Conservation (phyloP, 2,329 filamentous ascomycete species). For the Mycogone perniciosa region DNA sequence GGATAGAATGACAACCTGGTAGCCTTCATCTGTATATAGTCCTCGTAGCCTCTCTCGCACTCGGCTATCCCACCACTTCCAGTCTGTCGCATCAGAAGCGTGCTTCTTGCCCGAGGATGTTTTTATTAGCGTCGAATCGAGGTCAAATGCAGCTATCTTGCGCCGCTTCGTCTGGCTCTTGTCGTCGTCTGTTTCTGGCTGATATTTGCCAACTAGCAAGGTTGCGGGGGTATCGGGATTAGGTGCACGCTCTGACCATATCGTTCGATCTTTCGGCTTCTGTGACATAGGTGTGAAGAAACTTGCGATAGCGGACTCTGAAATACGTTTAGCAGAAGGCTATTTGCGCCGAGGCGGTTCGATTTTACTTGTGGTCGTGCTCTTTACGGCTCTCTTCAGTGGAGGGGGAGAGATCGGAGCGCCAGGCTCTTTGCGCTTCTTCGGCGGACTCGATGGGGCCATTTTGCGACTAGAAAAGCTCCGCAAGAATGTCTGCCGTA, state of each 20-base stretch:
- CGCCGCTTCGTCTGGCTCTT: slow-evolving; percentile 30
- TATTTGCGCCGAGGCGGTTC: background rate
- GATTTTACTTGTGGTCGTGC: slow-evolving; percentile 43
- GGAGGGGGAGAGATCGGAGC: slow-evolving; percentile 47
- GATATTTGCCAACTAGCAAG: slow-evolving; percentile 70
- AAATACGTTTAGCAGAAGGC: background rate
- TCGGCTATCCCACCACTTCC: slow-evolving; percentile 84
- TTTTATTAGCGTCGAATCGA: slow-evolving; percentile 81
- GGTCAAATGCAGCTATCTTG: slow-evolving; percentile 68
- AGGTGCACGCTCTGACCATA: slow-evolving; percentile 62
- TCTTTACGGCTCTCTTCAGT: slow-evolving; percentile 46
- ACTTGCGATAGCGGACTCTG: slow-evolving; percentile 64
- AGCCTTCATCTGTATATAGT: slow-evolving; percentile 63
- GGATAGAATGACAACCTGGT: slow-evolving; percentile 71
- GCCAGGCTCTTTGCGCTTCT: slow-evolving; percentile 33
- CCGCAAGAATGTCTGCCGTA: background rate
- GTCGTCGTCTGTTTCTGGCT: slow-evolving; percentile 35
- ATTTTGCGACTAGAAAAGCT: slow-evolving; percentile 15
- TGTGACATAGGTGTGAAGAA: slow-evolving; percentile 88
- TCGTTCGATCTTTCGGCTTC: slow-evolving; percentile 69
- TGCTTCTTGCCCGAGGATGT: slow-evolving; percentile 78
- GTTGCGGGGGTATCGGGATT: slow-evolving; percentile 44
- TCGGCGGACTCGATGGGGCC: slow-evolving; percentile 18
- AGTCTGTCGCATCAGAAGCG: slow-evolving; percentile 64
- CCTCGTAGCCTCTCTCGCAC: slow-evolving; percentile 63